Base-by-base conservation (phyloP, 371 early-diverging fungal genomes). In the Batkoa obscura region DNA sequence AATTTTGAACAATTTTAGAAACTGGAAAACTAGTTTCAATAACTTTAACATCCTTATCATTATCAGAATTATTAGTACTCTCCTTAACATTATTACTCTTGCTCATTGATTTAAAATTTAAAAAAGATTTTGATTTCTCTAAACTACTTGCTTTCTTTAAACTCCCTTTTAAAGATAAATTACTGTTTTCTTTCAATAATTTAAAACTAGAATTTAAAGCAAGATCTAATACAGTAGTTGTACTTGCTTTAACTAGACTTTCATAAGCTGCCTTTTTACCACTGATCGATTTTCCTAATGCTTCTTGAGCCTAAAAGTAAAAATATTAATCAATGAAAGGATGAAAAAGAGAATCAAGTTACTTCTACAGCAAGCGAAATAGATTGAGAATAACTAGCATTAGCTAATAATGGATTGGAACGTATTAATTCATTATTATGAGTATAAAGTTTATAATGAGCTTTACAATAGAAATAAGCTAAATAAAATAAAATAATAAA, bases 11-110 rank as follows among this genome's bases (percentile, higher is more conserved):
- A 15, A 53, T 53, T 9, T 34, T 15, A 3, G 53, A 53, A 5
- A 53, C 53, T 17, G 53, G 53, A 17, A 53, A 53, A 32, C 38
- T n/a, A n/a, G n/a, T n/a, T n/a, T n/a, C n/a, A n/a, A n/a, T n/a
- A n/a, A n/a, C 53, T 3, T 38, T 35, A 3, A 34, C 38, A 3
- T 10, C 3, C 2, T 36, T 12, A 17, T 12, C 38, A n/a, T 17
- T 10, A 4, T 15, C 38, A 3, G 53, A 15, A 38, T 53, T 53
- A n/a, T 53, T 8, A 30, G 10, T 53, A 9, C 10, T 23, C n/a
- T 35, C 50, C 13, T 49, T 5, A 33, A 23, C 33, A 13, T n/a
- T 6, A 53, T 17, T 17, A 2, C 17, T 34, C 3, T 36, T 10
- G 8, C 2, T 2, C 30, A 4, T 10, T 6, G 31, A n/a, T 4